These are phyloP conservation scores for Endogone sp. DNA, from an alignment of 192 early-diverging fungal genomes.

Conservation along the genomic window DNA sequence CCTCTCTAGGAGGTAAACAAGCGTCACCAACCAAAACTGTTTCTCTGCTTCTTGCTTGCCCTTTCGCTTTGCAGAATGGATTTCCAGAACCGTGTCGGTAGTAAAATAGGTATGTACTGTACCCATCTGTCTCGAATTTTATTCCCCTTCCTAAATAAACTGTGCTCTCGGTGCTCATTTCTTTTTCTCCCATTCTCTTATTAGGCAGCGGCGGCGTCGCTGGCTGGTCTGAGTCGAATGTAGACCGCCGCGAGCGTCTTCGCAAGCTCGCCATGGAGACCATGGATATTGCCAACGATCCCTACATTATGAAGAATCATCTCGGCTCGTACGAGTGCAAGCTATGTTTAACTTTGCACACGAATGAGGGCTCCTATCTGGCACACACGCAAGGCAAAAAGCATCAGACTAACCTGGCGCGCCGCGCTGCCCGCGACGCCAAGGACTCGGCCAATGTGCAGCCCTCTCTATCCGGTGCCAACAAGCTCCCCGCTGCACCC, in stretches of 20 bases:
- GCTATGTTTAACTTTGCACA: slow-evolving; percentile 80
- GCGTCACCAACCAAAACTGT: neutral
- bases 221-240: slow-evolving; percentile 78
- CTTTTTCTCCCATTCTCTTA: neutral
- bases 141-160: neutral
- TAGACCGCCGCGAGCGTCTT: slow-evolving; percentile 90
- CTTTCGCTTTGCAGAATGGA: slow-evolving; percentile 39
- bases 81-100: slow-evolving; percentile 87
- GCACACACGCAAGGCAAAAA: slow-evolving; percentile 99
- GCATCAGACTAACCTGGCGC: slow-evolving; percentile 91
- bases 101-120: slow-evolving; percentile 51
- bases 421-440: slow-evolving; percentile 85
- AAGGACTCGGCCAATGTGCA: slow-evolving; percentile 49
- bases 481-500: slow-evolving; percentile 37
- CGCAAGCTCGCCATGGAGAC: slow-evolving; percentile 93
- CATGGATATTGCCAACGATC: slow-evolving; percentile 93
- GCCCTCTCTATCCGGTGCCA: slow-evolving; percentile 30
- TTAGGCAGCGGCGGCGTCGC: slow-evolving; percentile 83
- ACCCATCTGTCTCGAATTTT: neutral
- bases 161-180: neutral
- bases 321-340: slow-evolving; percentile 79
- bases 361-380: slow-evolving; percentile 92
- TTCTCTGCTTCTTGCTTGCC: too few species aligned
- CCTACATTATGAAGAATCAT: slow-evolving; percentile 97
- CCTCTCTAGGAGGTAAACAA: too few species aligned